Percentiles rank a stretch among this genome's conserved stretches.
Conservation (phyloP, 2,329 filamentous ascomycete genomes). For the Tolypocladium tundrense region DNA sequence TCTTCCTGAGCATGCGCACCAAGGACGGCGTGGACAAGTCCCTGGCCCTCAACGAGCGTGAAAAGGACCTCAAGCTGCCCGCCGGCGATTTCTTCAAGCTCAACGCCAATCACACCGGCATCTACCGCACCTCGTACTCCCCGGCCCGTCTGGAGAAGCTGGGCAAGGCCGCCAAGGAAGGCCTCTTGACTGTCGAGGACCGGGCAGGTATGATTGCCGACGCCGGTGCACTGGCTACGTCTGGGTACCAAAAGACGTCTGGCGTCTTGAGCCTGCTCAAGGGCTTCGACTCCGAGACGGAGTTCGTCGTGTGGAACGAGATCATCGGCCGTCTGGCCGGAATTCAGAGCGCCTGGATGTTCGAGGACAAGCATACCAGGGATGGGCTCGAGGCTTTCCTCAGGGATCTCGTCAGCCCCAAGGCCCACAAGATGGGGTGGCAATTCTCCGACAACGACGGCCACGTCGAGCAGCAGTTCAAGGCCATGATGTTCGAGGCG, state of each 20-base stretch:
- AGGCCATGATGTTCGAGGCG: constrained; percentile 77
- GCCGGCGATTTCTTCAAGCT: constrained; percentile 89
- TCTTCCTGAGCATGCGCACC: constrained; percentile 78
- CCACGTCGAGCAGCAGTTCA: constrained; percentile 90
- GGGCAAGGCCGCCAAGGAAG: constrained; percentile 66
- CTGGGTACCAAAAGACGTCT: constrained; percentile 89
- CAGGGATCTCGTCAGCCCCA: constrained; percentile 62
- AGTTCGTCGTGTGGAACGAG: constrained; percentile 94
- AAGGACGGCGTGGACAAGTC: constrained; percentile 70
- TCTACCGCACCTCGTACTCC: constrained; percentile 84
- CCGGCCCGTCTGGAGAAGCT: constrained; percentile 79
- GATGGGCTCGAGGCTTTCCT: constrained; percentile 79
- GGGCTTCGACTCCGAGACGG: constrained; percentile 70
- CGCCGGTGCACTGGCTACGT: constrained; percentile 77
- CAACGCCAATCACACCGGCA: constrained; percentile 86
- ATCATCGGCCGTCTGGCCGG: constrained; percentile 68
- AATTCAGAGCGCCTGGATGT: constrained; percentile 76
- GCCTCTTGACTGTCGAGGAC: constrained; percentile 73
- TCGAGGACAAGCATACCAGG: constrained; percentile 60
- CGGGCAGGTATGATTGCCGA: constrained; percentile 92
- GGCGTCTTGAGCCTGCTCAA: constrained; percentile 78
- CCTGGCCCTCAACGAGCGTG: constrained; percentile 36
- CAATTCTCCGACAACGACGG: constrained; percentile 73
- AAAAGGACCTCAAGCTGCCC: constrained; percentile 66
- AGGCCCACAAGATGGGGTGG: constrained; percentile 85